Evolutionary conservation across 2,329 filamentous ascomycete species (phyloP).

Genomic region (Aspergillus sp.): DNA sequence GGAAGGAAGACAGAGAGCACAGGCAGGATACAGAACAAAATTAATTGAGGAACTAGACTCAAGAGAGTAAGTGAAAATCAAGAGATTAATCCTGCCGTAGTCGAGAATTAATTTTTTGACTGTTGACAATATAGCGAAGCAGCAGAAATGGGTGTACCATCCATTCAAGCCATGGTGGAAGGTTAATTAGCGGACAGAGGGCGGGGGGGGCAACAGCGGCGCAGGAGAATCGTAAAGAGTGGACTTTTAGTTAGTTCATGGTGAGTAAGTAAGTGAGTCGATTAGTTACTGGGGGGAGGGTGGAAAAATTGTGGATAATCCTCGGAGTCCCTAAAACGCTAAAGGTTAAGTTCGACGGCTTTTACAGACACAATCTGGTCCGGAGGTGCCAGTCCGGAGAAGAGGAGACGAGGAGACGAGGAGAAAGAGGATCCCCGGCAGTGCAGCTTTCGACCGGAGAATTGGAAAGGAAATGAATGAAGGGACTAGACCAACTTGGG

Average conservation of each 20-base stretch:
- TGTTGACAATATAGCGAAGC: not conserved
- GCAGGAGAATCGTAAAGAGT: not conserved
- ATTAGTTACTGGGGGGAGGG: not conserved
- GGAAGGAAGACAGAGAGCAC: not conserved
- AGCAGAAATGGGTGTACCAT: not conserved
- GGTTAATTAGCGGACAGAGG: constrained; percentile 4
- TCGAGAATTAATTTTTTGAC: not conserved
- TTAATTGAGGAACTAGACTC: not conserved
- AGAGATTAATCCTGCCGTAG: not conserved
- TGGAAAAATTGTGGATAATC: not conserved
- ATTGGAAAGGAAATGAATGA: not conserved
- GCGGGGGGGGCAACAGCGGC: not conserved
- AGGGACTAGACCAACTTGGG: too few species aligned
- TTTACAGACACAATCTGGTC: not conserved
- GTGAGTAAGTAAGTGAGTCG: not conserved
- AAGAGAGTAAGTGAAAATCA: not conserved
- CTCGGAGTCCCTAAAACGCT: too few species aligned
- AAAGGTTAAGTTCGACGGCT: not conserved
- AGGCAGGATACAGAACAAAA: constrained; percentile 1
- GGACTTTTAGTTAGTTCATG: not conserved
- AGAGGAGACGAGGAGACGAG: not conserved
- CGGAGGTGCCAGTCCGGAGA: not conserved
- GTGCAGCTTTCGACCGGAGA: not conserved
- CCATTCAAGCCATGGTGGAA: not conserved
- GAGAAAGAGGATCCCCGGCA: not conserved